A percentile compares a stretch with the other conserved stretches of the same genome.
These are phyloP conservation scores for Scytalidium sp. DNA, from an alignment of 2,329 filamentous ascomycete genomes.

Conservation along the genomic window DNA sequence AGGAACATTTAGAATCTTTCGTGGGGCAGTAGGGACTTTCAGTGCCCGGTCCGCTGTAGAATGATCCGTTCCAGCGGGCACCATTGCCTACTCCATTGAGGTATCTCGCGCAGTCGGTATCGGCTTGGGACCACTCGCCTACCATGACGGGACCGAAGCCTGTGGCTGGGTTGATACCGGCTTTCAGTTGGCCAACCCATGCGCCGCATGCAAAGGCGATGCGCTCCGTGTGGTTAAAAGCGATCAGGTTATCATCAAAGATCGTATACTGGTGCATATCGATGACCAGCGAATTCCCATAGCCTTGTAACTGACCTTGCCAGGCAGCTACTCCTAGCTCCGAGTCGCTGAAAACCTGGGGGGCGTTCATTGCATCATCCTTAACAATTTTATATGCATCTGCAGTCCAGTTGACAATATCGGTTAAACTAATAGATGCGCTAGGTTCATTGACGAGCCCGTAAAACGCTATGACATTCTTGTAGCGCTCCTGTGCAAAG, in stretches of 20 bases:
- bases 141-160: conserved; percentile 94
- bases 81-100: conserved; percentile 89
- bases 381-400: conserved; percentile 71
- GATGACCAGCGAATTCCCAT: conserved; percentile 69
- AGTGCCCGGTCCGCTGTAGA: conserved; percentile 59
- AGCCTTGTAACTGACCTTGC: conserved; percentile 75
- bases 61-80: conserved; percentile 81
- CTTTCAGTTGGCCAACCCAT: conserved; percentile 77
- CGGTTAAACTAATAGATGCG: conserved; percentile 62
- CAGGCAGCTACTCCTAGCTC: conserved; percentile 91
- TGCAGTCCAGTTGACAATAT: conserved; percentile 77
- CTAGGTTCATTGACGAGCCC: conserved; percentile 92
- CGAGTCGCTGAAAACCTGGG: conserved; percentile 86
- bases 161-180: conserved; percentile 67
- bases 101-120: conserved; percentile 86
- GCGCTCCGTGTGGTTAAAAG: conserved; percentile 77
- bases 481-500: conserved; percentile 90
- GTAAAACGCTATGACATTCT: conserved; percentile 89
- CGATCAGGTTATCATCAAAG: conserved; percentile 88
- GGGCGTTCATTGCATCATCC: conserved; percentile 69
- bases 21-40: conserved; percentile 60
- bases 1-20: conserved; percentile 64
- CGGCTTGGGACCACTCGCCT: conserved; percentile 96
- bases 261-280: conserved; percentile 99
- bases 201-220: conserved; percentile 82